Evolutionary conservation across 2,329 filamentous ascomycete genomes (phyloP), one percentile per base, ranked within the genome.

Genomic region (Colletotrichum liriopes): DNA sequence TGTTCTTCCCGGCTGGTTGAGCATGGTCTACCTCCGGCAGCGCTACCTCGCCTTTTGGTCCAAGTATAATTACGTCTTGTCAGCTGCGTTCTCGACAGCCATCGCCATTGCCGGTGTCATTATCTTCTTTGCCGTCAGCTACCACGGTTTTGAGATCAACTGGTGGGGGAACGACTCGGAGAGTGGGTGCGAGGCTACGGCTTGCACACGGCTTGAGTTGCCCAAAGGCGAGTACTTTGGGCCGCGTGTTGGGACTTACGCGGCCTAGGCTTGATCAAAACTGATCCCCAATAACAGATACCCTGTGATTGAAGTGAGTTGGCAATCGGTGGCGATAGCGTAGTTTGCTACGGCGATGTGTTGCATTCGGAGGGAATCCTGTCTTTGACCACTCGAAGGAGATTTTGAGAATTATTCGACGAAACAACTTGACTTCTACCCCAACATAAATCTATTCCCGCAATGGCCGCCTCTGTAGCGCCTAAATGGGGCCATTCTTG

Each of bases 21-120:
- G 75, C 71, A 86, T 85, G 83, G 75, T 85, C 32, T 85, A 80
- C 70, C 69, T 86, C 65, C 83, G 83, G 67, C 80, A 77, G 56
- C 75, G 79, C 3, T 82, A 79, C 66, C 76, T 82, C 5, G 78
- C 70, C 2, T 81, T 82, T 74, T 84, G 82, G 82, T 77, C 79
- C 16, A 83, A 82, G 75, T 82, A 82, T 76, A 81, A 81, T 70
- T 82, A 81, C 68, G 76, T 81, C 3, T 64, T 82, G 0, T 78
- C 77, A 1, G 79, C 80, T 8, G 78, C 77, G 2, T 75, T 82
- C 26, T 77, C 75, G 2, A 78, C 75, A 11, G 80, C 77, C 2
- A 76, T 81, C 9, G 81, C 80, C 37, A 71, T 81, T 20, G 78
- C 77, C 14, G 81, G 75, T 3, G 73, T 81, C 8, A 71, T 81